Base-by-base conservation (phyloP, 352 stramenopile species). In the Globisporangium viniferum region DNA sequence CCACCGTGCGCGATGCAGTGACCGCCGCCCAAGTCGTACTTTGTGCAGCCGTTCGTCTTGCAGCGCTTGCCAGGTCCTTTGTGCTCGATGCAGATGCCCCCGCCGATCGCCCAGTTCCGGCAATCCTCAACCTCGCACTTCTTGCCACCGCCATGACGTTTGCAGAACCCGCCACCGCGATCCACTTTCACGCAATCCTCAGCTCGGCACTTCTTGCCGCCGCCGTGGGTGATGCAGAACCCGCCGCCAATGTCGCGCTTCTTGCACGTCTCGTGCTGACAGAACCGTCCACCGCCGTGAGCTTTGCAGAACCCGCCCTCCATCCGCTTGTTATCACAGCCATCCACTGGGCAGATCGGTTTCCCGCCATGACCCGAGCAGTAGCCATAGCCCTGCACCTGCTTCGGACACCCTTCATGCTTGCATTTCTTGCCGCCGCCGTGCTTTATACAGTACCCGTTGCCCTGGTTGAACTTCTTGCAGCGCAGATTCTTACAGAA, bases 1-100 rank as follows among this genome's bases (percentile, higher is more conserved):
- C 90, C 90, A 3, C 90, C 90, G 18, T 97, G 90, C 0, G 84
- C 82, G 51, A 95, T 96, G 72, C 90, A 97, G 57, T 94, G 87
- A 2, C 87, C 89, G 36, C 89, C 84, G 10, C 86, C 86, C 39
- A 94, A 73, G 53, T 94, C 86, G 64, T 93, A 91, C 56, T 94
- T 94, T 10, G 80, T 83, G 73, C 86, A 94, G 6, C 83, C 86
- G 24, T 87, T 70, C 1, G 84, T 94, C 68, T 90, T 92, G 72
- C 86, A 94, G 7, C 86, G 80, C 65, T 93, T 92, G 14, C 84
- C 84, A 1, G 86, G 84, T 0, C 86, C 86, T 54, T 93, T 94
- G 76, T 95, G 88, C 55, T 84, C 79, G 51, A 80, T 51, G 66
- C 88, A 95, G 20, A 95, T 78, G 4, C 88, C 88, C 18, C 88